Conservation (phyloP, 78 protist species). For the Anaeramoeba ignava region DNA sequence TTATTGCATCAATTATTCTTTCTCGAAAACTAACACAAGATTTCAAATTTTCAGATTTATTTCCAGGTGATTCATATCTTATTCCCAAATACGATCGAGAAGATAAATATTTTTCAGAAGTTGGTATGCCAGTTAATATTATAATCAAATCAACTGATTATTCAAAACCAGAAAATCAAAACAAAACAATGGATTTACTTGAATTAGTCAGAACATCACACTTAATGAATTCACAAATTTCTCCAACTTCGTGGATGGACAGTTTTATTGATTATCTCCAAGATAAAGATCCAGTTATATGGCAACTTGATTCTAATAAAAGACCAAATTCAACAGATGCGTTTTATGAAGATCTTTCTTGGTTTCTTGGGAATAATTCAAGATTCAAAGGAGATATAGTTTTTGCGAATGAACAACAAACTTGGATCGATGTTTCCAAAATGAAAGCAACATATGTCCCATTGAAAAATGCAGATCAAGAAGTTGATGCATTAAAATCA, state of each 20-base stretch:
- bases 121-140: neutral
- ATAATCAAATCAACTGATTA: neutral
- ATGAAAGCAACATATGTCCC: neutral
- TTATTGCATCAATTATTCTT: neutral
- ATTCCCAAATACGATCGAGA: neutral
- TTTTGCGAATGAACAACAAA: neutral
- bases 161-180: neutral
- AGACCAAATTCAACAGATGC: neutral
- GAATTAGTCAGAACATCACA: neutral
- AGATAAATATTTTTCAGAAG: neutral
- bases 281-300: neutral
- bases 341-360: neutral
- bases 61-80: neutral
- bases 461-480: neutral
- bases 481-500: neutral
- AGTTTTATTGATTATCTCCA: neutral
- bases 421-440: neutral
- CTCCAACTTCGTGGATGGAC: neutral
- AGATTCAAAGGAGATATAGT: neutral
- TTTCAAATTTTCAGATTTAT: neutral
- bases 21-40: neutral
- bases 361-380: neutral
- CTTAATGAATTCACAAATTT: neutral
- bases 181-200: neutral
- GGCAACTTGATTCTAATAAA: neutral